These are phyloP conservation scores for Oryza meridionalis DNA, from an alignment of 176 grass and related monocot genomes.

Conservation along the genomic window DNA sequence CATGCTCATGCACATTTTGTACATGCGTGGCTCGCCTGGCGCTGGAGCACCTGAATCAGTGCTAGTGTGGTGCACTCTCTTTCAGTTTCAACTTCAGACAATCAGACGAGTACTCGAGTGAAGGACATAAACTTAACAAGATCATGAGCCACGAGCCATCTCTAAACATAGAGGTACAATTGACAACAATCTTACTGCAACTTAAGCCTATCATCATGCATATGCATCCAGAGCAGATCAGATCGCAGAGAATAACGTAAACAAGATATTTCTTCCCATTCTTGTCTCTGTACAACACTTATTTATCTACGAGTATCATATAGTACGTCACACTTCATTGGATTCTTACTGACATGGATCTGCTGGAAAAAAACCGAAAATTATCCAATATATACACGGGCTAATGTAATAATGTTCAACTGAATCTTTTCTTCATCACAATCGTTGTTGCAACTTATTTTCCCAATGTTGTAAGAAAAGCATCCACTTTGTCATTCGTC, in stretches of 20 bases:
- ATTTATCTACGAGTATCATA: neutral
- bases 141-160: no score
- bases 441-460: neutral
- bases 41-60: constrained; percentile 13
- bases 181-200: neutral
- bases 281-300: neutral
- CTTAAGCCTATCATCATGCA: neutral
- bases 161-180: no score
- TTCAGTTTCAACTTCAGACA: neutral
- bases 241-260: neutral
- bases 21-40: neutral
- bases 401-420: neutral
- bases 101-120: constrained; percentile 24
- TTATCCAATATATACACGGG: no score
- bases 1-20: no score
- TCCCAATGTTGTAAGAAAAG: constrained; percentile 15
- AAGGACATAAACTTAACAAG: neutral
- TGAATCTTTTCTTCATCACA: constrained; percentile 16
- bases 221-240: neutral
- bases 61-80: neutral
- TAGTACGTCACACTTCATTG: neutral
- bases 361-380: neutral
- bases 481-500: constrained; percentile 31
- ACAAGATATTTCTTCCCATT: neutral
- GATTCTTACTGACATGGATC: neutral